phyloP scores from a whole-genome alignment of 352 stramenopile species.

The Globisporangium echinulatum region DNA sequence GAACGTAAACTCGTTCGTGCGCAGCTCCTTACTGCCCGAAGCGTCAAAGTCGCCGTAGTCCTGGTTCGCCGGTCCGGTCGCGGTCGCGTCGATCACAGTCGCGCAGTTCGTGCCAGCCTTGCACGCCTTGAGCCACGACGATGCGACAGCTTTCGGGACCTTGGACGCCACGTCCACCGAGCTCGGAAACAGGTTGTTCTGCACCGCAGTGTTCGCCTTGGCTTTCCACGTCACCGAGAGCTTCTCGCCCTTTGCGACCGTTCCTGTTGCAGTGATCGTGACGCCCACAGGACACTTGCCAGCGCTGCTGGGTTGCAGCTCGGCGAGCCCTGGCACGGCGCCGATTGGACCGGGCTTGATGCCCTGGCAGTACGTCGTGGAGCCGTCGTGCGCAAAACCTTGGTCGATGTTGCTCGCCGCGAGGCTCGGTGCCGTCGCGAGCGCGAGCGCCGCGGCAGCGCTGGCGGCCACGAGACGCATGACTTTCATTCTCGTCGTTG shows the following conservation, averaged over 20 bases:
- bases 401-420: conserved; percentile 46
- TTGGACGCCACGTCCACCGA: conserved; percentile 38
- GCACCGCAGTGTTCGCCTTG: conserved; percentile 22
- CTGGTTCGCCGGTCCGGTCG: conserved; percentile 24
- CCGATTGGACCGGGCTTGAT: conserved; percentile 15
- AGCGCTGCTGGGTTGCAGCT: conserved; percentile 36
- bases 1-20: conserved; percentile 43
- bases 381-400: conserved; percentile 53
- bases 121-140: conserved; percentile 51
- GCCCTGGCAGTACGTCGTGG: conserved; percentile 73
- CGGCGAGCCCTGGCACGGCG: conserved; percentile 35
- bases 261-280: conserved; percentile 27
- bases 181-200: conserved; percentile 54
- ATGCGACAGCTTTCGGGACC: conserved; percentile 24
- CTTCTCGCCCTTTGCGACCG: conserved; percentile 41
- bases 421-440: neutral
- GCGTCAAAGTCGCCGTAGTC: conserved; percentile 33
- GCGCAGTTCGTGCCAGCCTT: conserved; percentile 60
- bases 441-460: conserved; percentile 2
- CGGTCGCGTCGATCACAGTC: conserved; percentile 32
- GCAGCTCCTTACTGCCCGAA: conserved; percentile 38
- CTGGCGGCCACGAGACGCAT: neutral
- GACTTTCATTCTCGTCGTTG: conserved; percentile 2
- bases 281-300: conserved; percentile 54
- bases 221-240: conserved; percentile 53